Conservation (phyloP, 495 filamentous ascomycete genomes). For the Penicillium cataractarum region DNA sequence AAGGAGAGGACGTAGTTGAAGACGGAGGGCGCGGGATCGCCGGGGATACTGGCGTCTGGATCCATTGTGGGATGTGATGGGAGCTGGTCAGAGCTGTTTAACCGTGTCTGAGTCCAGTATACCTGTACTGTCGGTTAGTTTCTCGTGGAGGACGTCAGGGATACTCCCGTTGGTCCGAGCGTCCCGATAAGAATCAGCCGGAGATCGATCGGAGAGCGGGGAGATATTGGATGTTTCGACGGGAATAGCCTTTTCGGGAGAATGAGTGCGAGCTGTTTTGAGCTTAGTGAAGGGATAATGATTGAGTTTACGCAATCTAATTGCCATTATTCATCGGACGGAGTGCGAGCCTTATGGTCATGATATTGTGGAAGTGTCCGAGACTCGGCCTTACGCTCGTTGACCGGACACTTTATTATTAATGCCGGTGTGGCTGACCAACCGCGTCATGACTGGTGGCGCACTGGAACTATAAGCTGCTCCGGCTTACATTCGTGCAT, state of each 20-base stretch:
- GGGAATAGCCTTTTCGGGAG: background rate
- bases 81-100: background rate
- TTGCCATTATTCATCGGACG: background rate
- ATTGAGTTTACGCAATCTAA: background rate
- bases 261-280: background rate
- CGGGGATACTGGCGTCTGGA: slow-evolving; percentile 31
- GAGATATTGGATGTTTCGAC: background rate
- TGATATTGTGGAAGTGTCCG: background rate
- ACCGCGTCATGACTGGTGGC: background rate
- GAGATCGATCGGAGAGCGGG: slow-evolving; percentile 3
- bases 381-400: background rate
- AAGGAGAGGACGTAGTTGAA: slow-evolving; percentile 86
- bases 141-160: background rate
- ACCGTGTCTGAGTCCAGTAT: too few relatives aligned
- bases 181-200: background rate
- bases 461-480: background rate
- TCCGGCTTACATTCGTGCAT: background rate
- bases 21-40: slow-evolving; percentile 63
- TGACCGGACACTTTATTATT: slow-evolving; percentile 1
- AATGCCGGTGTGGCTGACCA: background rate
- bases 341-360: background rate
- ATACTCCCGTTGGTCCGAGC: slow-evolving; percentile 9
- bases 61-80: slow-evolving; percentile 29
- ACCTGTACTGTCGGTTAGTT: background rate
- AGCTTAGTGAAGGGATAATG: too few relatives aligned